Evolutionary conservation across 352 stramenopile species (phyloP), one percentile per base, ranked within the genome.

Genomic region (Globisporangium ultimum): DNA sequence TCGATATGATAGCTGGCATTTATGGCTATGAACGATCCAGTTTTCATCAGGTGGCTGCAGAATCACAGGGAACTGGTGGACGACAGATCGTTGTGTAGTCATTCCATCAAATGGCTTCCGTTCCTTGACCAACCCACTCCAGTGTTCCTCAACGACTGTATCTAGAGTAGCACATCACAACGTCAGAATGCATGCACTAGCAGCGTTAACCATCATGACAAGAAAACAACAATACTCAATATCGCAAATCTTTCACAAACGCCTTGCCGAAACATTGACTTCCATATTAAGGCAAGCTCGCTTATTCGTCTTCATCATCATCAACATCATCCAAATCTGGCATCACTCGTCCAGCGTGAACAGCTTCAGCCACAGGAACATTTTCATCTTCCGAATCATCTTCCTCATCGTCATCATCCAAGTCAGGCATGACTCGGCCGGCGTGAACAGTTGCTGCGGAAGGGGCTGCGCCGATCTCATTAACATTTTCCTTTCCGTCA

Each of bases 311-410:
- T 24, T 78, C 66, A 4, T 80, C 70, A 49, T 77, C 68, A 20
- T 80, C 71, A 14, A 74, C 17, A 42, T 76, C 72, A 48, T 79
- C 75, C 42, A 89, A 53, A 51, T 75, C 67, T 1, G 82, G 79
- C 70, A 89, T 74, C 22, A 83, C 68, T 41, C 78, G 78, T 20
- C 76, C 78, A 9, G 72, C 62, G 48, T 91, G 80, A 10, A 87
- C 67, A 22, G 66, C 68, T 15, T 57, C 54, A 3, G 5, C 56
- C 32, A 24, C 42, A 47, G 47, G 18, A 14, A 21, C 28, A 22
- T 47, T 21, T 42, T 53, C 60, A 13, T 48, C 46, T 17, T 70
- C 62, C 10, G 66, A 53, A 1, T 76, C 64, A 18, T 74, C 62
- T 0, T 75, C 51, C 6, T 75, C 66, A 4, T 81, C 59, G 3